Base-by-base conservation (phyloP, 2,329 filamentous ascomycete species). In the Diaporthe nobilis region DNA sequence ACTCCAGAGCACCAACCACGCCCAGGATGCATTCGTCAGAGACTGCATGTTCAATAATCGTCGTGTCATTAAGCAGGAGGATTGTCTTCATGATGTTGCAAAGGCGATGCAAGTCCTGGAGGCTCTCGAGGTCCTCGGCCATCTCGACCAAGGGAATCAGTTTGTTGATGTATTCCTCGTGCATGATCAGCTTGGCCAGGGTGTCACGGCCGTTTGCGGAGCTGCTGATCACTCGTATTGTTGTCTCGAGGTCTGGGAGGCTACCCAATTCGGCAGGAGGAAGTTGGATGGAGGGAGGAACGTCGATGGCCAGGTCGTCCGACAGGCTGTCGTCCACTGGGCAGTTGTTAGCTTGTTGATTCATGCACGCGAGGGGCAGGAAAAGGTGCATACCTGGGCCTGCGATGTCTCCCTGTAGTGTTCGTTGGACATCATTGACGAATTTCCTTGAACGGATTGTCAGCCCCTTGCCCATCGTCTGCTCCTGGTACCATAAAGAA, bases 61-160 rank as follows among this genome's bases (percentile, higher is more conserved):
- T 90, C 42, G 94, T 98, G 83, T 99, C 97, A 85, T 98, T 99
- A 78, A 98, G 91, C 72, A 98, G 88, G 72, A 99, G 97, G 74
- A 98, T 90, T 76, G 94, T 94, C 88, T 99, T 99, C 94, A 98
- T 97, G 83, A 99, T 98, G 83, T 95, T 98, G 90, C 97, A 99
- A 61, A 99, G 88, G 65, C 94, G 92, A 84, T 98, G 97, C 76
- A 99, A 87, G 82, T 98, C 96, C 31, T 91, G 86, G 12, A 98
- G 87, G 82, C 94, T 96, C 85, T 99, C 95, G 76, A 98, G 90
- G 81, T 98, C 95, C 84, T 99, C 97, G 13, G 97, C 96, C 86
- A 94, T 93, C 76, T 94, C 91, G 63, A 99, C 94, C 70, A 98
- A 85, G 1, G 95, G 95, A 71, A 97, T 93, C 70, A 99, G 88